These are phyloP conservation scores for Leccinellum luteum DNA, from an alignment of 768 basidiomycete species.

Conservation along the genomic window DNA sequence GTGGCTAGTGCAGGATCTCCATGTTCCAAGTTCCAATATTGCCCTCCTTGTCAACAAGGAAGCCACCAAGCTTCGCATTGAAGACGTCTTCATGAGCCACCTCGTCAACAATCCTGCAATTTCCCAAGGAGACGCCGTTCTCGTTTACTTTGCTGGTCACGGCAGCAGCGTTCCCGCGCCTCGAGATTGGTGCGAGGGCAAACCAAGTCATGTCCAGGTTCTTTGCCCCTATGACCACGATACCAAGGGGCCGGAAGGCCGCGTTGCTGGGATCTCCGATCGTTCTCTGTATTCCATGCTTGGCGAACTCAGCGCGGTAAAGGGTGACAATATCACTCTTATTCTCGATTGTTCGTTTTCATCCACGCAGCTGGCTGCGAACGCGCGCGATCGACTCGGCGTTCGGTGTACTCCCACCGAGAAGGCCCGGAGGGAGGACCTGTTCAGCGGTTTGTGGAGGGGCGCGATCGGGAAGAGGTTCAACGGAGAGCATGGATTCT, in stretches of 20 bases:
- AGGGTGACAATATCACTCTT: conserved; percentile 69
- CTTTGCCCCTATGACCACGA: conserved; percentile 69
- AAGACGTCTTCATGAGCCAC: conserved; percentile 58
- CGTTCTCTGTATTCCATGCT: conserved; percentile 63
- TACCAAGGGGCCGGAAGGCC: conserved; percentile 42
- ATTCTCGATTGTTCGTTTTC: conserved; percentile 67
- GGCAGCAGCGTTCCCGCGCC: conserved; percentile 60
- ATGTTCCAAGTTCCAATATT: conserved; percentile 58
- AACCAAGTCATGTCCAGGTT: conserved; percentile 47
- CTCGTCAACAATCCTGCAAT: conserved; percentile 61
- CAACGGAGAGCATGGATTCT: conserved; percentile 42
- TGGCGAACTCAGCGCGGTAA: conserved; percentile 49
- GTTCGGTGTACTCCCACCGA: conserved; percentile 60
- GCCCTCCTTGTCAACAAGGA: conserved; percentile 53
- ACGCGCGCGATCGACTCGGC: conserved; percentile 43
- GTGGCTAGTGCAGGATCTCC: conserved; percentile 56
- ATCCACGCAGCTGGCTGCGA: conserved; percentile 36
- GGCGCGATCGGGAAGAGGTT: conserved; percentile 39
- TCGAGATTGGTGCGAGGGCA: conserved; percentile 53
- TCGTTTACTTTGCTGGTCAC: conserved; percentile 76
- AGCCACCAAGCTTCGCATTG: conserved; percentile 61
- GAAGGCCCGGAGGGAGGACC: conserved; percentile 53
- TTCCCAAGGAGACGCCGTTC: conserved; percentile 57
- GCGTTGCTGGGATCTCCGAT: conserved; percentile 64
- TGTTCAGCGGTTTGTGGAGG: conserved; percentile 56